Evolutionary conservation across 2,329 filamentous ascomycete genomes (phyloP).

Genomic region (Ophiocordyceps camponoti-saundersi): DNA sequence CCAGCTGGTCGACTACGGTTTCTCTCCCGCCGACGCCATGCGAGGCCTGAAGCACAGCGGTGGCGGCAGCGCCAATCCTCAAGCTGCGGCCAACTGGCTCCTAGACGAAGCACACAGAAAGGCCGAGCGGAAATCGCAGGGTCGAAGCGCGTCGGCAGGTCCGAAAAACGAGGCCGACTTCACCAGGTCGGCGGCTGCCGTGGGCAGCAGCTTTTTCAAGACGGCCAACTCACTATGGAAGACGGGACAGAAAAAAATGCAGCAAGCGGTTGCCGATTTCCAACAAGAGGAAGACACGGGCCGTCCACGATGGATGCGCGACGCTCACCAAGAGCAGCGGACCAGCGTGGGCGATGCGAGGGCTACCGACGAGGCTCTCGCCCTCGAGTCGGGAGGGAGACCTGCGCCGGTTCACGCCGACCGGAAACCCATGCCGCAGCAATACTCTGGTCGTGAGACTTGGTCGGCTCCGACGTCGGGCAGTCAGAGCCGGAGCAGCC

Average conservation of each 20-base stretch:
- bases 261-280: conserved; percentile 82
- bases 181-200: conserved; percentile 61
- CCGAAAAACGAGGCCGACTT: conserved; percentile 48
- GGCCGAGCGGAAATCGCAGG: conserved; percentile 48
- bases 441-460: conserved; percentile 22
- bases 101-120: conserved; percentile 82
- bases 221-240: conserved; percentile 95
- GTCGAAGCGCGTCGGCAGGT: background rate
- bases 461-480: conserved; percentile 29
- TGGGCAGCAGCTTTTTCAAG: conserved; percentile 76
- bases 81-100: conserved; percentile 76
- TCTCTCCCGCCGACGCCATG: conserved; percentile 67
- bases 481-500: conserved; percentile 25
- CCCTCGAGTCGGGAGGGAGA: conserved; percentile 55
- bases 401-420: conserved; percentile 24
- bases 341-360: conserved; percentile 12
- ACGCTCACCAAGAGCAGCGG: conserved; percentile 34
- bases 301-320: conserved; percentile 93
- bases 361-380: conserved; percentile 57
- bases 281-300: conserved; percentile 52
- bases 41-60: conserved; percentile 59
- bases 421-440: conserved; percentile 8
- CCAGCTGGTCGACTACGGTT: conserved; percentile 89
- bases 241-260: conserved; percentile 77
- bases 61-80: conserved; percentile 62